Evolutionary conservation across 176 grass and related monocot genomes (phyloP), one percentile per base, ranked within the genome.

Genomic region (Zizania latifolia): DNA sequence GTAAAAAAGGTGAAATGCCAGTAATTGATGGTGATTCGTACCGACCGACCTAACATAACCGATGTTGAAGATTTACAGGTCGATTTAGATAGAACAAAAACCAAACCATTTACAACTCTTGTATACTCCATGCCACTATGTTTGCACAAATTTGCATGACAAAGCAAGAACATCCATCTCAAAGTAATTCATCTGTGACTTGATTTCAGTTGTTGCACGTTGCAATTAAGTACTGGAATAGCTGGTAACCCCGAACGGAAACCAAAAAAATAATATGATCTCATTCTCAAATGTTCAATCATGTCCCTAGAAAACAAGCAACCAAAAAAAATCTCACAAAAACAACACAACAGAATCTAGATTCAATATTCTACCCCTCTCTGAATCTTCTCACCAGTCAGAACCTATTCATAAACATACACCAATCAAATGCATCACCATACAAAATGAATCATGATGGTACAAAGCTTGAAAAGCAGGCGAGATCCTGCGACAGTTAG

Each of bases 401-500:
- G 67, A 78, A 67, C 80, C 85, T 83, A 83, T 24, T 74, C 37
- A 78, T 41, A 51, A 82, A 17, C 79, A 82, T 73, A 82, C 78
- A 64, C 36, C 62, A 66, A 57, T 55, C 65, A 48, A 65, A 70
- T n/a, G n/a, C n/a, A 75, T 35, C 53, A 32, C 53, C 69, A 53
- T 68, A 68, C 58, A 65, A 57, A 63, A 28, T 0, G 39, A 76
- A 59, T 83, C 38, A 48, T 46, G 30, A 48, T 46, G 30, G 45
- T 72, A 71, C 73, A 59, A 19, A 72, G 58, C 51, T 72, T 82
- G 66, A 50, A 50, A 77, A 72, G 83, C 79, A 82, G 79, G 74
- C 58, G 78, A 77, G 44, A 82, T 66, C 85, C 85, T 65, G 79
- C 73, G 55, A 55, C 66, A 72, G 85, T 87, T 76, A 72, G 63